Conservation (phyloP, 352 stramenopile genomes). For the Stramenopiles sp. region DNA sequence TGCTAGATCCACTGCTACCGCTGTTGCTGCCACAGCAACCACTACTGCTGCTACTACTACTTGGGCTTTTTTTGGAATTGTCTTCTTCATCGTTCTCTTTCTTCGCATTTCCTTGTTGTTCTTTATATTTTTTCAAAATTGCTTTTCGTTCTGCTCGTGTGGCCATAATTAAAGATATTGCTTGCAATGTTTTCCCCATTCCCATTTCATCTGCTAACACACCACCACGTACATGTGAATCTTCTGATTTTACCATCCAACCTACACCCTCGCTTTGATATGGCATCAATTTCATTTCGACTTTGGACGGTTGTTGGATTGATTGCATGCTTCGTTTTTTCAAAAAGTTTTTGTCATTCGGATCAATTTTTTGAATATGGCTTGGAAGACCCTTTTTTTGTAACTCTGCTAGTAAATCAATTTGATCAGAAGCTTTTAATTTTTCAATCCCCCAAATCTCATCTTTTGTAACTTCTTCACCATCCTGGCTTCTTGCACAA, state of each 20-base stretch:
- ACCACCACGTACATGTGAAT: constrained; percentile 59
- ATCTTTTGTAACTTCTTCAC: not conserved
- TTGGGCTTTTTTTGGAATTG: too few species aligned
- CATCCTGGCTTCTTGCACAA: not conserved
- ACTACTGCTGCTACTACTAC: constrained; percentile 94
- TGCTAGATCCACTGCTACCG: constrained; percentile 69
- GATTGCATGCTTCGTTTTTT: not conserved
- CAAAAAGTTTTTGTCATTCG: constrained; percentile 10
- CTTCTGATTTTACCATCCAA: constrained; percentile 83
- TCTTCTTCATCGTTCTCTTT: not conserved
- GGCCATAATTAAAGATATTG: constrained; percentile 77
- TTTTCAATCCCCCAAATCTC: not conserved
- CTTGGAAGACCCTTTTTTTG: not conserved
- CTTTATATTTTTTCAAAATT: constrained; percentile 93
- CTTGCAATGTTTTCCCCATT: constrained; percentile 90
- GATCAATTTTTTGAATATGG: not conserved
- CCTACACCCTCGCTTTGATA: constrained; percentile 91
- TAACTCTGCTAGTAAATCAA: not conserved
- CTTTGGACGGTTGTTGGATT: constrained; percentile 29
- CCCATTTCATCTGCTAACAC: constrained; percentile 97
- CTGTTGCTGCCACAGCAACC: constrained; percentile 91
- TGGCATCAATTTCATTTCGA: constrained; percentile 75
- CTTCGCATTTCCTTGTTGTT: constrained; percentile 56
- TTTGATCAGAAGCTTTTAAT: not conserved
- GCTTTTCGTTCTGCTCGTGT: constrained; percentile 83